Evolutionary conservation across 2,329 filamentous ascomycete species (phyloP).

Genomic region (Incumbomyces delicatus): DNA sequence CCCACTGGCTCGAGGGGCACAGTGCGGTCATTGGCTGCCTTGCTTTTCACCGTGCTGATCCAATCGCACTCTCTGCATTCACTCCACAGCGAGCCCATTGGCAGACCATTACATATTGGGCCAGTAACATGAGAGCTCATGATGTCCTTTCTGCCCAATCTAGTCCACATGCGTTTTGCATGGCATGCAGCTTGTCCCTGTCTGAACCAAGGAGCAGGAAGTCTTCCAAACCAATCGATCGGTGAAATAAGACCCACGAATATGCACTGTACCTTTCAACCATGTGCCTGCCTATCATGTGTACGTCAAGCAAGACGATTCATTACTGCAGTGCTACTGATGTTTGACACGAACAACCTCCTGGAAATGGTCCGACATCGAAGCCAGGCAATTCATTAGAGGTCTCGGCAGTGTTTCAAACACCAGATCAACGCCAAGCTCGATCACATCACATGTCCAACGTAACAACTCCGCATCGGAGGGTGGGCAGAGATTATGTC

Average conservation of each 20-base stretch:
- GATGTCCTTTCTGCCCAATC: conserved; percentile 7
- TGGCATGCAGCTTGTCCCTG: neutral
- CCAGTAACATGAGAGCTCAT: conserved; percentile 3
- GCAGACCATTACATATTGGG: neutral
- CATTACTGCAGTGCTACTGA: too few species aligned
- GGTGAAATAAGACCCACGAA: neutral
- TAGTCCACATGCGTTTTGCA: neutral
- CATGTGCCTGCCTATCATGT: neutral
- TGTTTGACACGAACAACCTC: too few species aligned
- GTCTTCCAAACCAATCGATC: neutral
- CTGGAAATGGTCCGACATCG: too few species aligned
- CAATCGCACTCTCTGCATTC: neutral
- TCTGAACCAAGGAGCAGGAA: neutral
- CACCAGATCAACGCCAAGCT: too few species aligned
- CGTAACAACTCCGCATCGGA: too few species aligned
- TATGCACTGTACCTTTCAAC: conserved; percentile 2
- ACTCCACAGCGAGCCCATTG: conserved; percentile 5
- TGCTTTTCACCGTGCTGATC: conserved; percentile 1
- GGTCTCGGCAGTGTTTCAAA: too few species aligned
- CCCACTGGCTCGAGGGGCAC: too few species aligned
- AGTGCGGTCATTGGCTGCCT: conserved; percentile 2
- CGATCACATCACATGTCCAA: too few species aligned
- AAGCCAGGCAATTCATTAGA: too few species aligned
- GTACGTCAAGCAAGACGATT: too few species aligned
- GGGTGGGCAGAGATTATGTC: too few species aligned